phyloP scores from a whole-genome alignment of 129 eudicot genomes.

The Pseudognaphalium luteoalbum region DNA sequence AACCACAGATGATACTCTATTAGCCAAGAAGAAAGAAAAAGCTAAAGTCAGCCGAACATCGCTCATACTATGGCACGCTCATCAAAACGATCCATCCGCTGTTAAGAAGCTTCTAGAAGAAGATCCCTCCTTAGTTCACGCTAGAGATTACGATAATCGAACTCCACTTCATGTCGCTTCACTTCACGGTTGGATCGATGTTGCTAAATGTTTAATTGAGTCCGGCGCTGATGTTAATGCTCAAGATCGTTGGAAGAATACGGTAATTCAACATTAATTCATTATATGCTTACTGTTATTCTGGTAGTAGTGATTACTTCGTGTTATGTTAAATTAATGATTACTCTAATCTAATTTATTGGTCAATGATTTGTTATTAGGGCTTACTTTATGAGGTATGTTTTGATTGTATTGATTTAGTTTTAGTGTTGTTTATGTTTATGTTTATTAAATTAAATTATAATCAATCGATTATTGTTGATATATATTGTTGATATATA shows the following conservation, averaged over 20 bases:
- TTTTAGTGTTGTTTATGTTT: background rate
- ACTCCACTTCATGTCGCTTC: constrained; percentile 96
- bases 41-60: constrained; percentile 89
- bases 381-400: too few species aligned
- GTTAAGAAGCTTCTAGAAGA: constrained; percentile 87
- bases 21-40: constrained; percentile 66
- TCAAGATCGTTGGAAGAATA: constrained; percentile 94
- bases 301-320: background rate
- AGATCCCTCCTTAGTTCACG: constrained; percentile 68
- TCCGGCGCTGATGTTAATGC: constrained; percentile 87
- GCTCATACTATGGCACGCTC: constrained; percentile 89
- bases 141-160: constrained; percentile 86
- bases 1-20: constrained; percentile 20
- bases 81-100: constrained; percentile 73
- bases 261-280: background rate
- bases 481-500: background rate
- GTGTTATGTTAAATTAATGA: background rate
- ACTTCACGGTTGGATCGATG: constrained; percentile 87
- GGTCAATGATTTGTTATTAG: too few species aligned
- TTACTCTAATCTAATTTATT: too few species aligned
- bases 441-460: too few species aligned
- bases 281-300: background rate
- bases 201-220: constrained; percentile 74
- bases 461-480: background rate
- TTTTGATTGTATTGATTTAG: background rate